A percentile compares a stretch with the other conserved stretches of the same genome.
phyloP scores from a whole-genome alignment of 345 rosid species.

The Pugionium dolabratum region DNA sequence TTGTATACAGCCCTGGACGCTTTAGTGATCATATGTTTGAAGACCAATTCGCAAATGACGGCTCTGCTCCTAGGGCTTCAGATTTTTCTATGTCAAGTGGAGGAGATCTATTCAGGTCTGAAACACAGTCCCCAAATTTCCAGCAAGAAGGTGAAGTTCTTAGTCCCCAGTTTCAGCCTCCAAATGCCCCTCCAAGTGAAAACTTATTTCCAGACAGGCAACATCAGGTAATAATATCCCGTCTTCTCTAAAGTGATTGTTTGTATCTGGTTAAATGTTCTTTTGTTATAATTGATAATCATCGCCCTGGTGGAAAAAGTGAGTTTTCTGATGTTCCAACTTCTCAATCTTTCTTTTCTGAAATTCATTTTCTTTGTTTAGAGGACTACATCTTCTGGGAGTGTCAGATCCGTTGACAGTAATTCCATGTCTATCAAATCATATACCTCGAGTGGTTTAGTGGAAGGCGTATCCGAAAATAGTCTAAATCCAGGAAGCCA shows the following conservation, averaged over 20 bases:
- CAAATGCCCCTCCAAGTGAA: slow-evolving; percentile 47
- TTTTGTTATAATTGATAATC: slow-evolving; percentile 13
- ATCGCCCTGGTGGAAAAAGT: slow-evolving; percentile 1
- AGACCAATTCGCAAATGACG: slow-evolving; percentile 84
- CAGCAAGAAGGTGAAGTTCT: slow-evolving; percentile 57
- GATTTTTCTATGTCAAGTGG: slow-evolving; percentile 83
- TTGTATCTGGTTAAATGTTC: slow-evolving; percentile 21
- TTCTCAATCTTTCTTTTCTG: slow-evolving; percentile 31
- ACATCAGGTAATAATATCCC: slow-evolving; percentile 30
- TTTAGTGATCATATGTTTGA: slow-evolving; percentile 61
- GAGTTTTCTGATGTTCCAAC: slow-evolving; percentile 21
- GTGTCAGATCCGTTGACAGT: slow-evolving; percentile 66
- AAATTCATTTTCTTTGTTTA: slow-evolving; percentile 43
- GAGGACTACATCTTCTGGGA: slow-evolving; percentile 78
- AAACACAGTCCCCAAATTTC: slow-evolving; percentile 67
- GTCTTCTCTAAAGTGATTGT: slow-evolving; percentile 23
- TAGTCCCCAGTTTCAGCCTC: slow-evolving; percentile 62
- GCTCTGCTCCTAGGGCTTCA: slow-evolving; percentile 78
- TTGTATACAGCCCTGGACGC: slow-evolving; percentile 74
- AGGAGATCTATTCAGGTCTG: slow-evolving; percentile 70
- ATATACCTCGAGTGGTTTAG: slow-evolving; percentile 51
- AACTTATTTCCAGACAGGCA: slow-evolving; percentile 51
- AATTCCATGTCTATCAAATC: slow-evolving; percentile 64
- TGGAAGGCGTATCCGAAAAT: slow-evolving; percentile 53
- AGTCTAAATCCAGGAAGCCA: slow-evolving; percentile 44